Evolutionary conservation across 1,139 yeast genomes (phyloP).

Genomic region (Yamadazyma diddensiae): DNA sequence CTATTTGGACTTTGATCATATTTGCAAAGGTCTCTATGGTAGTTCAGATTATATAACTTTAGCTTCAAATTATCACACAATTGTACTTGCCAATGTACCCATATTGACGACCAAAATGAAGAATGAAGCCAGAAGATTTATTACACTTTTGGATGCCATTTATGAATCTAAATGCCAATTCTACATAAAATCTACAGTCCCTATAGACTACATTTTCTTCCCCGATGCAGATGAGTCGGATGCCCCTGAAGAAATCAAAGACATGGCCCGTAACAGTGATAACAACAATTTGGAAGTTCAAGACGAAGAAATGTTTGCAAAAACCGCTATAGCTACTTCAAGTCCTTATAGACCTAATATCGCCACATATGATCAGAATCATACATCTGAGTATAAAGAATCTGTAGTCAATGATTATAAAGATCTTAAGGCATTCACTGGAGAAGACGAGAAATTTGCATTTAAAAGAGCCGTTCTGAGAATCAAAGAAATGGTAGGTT

Average conservation of each 20-base stretch:
- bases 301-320: constrained; percentile 69
- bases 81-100: constrained; percentile 63
- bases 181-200: constrained; percentile 48
- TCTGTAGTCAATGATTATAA: constrained; percentile 35
- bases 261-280: constrained; percentile 12
- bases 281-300: constrained; percentile 43
- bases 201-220: constrained; percentile 54
- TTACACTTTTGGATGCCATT: constrained; percentile 63
- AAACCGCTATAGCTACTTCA: constrained; percentile 55
- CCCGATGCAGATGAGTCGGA: constrained; percentile 39
- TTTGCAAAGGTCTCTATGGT: constrained; percentile 59
- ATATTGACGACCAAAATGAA: constrained; percentile 55
- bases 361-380: constrained; percentile 52
- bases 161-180: constrained; percentile 67
- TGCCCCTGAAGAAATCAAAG: constrained; percentile 16
- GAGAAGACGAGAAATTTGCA: constrained; percentile 77
- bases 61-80: constrained; percentile 55
- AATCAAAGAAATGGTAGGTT: constrained; percentile 63
- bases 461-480: constrained; percentile 70
- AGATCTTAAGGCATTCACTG: constrained; percentile 59
- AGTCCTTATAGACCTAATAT: constrained; percentile 72
- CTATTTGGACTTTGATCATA: constrained; percentile 48
- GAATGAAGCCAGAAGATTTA: constrained; percentile 67
- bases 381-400: constrained; percentile 37
- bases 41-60: constrained; percentile 70